Conservation (phyloP, 129 eudicot genomes). For the Chrysanthemum lavandulifolium region DNA sequence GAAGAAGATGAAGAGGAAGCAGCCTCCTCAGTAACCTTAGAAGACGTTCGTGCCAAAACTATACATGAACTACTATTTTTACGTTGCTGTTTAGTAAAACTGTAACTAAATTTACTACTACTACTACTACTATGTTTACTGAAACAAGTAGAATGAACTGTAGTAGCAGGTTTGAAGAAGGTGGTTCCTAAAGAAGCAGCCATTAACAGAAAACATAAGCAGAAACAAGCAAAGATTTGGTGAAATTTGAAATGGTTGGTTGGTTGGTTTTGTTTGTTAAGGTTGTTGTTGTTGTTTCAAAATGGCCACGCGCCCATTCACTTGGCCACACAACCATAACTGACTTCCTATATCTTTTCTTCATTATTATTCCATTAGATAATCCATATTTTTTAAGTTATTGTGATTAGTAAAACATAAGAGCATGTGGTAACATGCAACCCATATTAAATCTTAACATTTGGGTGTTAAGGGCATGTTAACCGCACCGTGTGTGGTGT, state of each 20-base stretch:
- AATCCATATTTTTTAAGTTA: too few relatives aligned
- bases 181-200: constrained; percentile 20
- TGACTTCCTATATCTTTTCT: too few relatives aligned
- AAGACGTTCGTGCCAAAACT: constrained; percentile 34
- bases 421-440: too few relatives aligned
- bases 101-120: too few relatives aligned
- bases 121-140: constrained; percentile 17
- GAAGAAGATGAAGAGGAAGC: constrained; percentile 26
- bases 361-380: too few relatives aligned
- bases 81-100: constrained; percentile 5
- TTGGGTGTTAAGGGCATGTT: too few relatives aligned
- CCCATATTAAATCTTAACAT: too few relatives aligned
- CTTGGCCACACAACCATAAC: too few relatives aligned
- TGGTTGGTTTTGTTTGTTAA: neutral
- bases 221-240: neutral
- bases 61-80: constrained; percentile 16
- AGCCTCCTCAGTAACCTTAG: constrained; percentile 26
- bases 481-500: too few relatives aligned
- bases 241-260: neutral
- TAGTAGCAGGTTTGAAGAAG: constrained; percentile 18
- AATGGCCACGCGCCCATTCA: constrained; percentile 30
- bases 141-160: neutral
- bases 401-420: too few relatives aligned
- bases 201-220: constrained; percentile 8
- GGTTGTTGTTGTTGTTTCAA: constrained; percentile 25